Evolutionary conservation across 2,329 filamentous ascomycete genomes (phyloP).

Genomic region (Alternaria triticimaculans): DNA sequence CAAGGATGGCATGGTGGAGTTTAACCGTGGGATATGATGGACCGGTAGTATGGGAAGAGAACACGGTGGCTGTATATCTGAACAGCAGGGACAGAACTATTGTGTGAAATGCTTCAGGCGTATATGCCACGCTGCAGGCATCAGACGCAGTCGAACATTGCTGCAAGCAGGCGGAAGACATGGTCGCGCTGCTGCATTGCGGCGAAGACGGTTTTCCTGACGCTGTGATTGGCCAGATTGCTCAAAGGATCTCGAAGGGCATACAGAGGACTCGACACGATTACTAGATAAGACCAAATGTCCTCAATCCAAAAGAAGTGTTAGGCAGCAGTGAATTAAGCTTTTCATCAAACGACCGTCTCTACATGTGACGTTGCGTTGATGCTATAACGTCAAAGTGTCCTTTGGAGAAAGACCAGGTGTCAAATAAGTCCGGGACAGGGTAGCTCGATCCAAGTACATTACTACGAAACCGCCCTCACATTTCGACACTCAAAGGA

Average conservation of each 20-base stretch:
- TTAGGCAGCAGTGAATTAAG: conserved; percentile 23
- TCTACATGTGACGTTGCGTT: conserved; percentile 20
- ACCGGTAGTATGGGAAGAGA: conserved; percentile 1
- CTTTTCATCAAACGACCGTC: conserved; percentile 14
- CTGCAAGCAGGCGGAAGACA: background rate
- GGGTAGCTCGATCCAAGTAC: conserved; percentile 30
- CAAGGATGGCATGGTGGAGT: conserved; percentile 83
- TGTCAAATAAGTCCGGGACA: conserved; percentile 31
- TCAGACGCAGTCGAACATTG: background rate
- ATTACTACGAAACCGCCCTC: conserved; percentile 25
- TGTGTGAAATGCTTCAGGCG: background rate
- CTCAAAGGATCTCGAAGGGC: conserved; percentile 4
- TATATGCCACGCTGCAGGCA: background rate
- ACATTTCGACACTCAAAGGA: conserved; percentile 21
- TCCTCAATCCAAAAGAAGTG: background rate
- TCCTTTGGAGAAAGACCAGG: conserved; percentile 42
- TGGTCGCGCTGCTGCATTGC: conserved; percentile 5
- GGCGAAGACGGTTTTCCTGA: conserved; percentile 20
- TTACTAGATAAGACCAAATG: conserved; percentile 7
- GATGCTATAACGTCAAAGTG: conserved; percentile 37
- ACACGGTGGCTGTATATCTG: background rate
- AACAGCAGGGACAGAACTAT: background rate
- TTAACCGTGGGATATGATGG: conserved; percentile 86
- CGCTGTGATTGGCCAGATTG: conserved; percentile 16
- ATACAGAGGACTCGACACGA: background rate